Conservation (phyloP, 352 stramenopile genomes). For the Phytophthora pisi region DNA sequence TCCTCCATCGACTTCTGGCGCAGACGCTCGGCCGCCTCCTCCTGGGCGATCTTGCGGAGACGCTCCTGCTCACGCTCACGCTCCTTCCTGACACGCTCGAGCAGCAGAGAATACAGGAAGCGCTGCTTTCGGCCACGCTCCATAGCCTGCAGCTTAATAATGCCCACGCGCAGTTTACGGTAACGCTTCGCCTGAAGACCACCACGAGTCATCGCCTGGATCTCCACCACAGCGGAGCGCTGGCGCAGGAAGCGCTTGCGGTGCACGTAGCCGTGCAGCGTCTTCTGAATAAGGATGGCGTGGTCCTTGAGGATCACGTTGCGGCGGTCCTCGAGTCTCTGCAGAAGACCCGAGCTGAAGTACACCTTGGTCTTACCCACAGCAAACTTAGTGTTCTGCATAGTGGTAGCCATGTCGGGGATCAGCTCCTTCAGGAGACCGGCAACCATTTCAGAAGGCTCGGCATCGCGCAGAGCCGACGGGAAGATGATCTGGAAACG, state of each 20-base stretch:
- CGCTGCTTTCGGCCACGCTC: slow-evolving; percentile 68
- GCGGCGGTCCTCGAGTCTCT: slow-evolving; percentile 90
- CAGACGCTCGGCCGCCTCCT: slow-evolving; percentile 40
- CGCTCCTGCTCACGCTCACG: slow-evolving; percentile 45
- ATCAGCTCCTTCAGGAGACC: slow-evolving; percentile 75
- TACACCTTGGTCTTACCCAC: slow-evolving; percentile 85
- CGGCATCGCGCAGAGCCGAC: slow-evolving; percentile 58
- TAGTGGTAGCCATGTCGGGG: slow-evolving; percentile 60
- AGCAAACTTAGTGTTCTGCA: slow-evolving; percentile 83
- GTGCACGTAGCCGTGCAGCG: slow-evolving; percentile 61
- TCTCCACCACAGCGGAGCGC: slow-evolving; percentile 49
- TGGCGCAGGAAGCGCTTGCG: slow-evolving; percentile 62
- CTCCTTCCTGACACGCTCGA: slow-evolving; percentile 51
- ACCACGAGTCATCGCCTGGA: slow-evolving; percentile 57
- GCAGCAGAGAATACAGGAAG: slow-evolving; percentile 51
- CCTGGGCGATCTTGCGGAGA: slow-evolving; percentile 40
- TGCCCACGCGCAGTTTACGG: slow-evolving; percentile 44
- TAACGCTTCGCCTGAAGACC: slow-evolving; percentile 49
- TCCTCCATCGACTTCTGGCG: slow-evolving; percentile 52
- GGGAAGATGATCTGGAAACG: slow-evolving; percentile 88
- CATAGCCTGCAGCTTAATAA: slow-evolving; percentile 63
- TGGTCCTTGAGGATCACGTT: slow-evolving; percentile 78
- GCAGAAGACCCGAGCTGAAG: slow-evolving; percentile 90
- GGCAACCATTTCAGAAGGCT: slow-evolving; percentile 72
- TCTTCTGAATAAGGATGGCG: slow-evolving; percentile 81